Conservation (phyloP, 306 rosid genomes). For the Oemleria cerasiformis region DNA sequence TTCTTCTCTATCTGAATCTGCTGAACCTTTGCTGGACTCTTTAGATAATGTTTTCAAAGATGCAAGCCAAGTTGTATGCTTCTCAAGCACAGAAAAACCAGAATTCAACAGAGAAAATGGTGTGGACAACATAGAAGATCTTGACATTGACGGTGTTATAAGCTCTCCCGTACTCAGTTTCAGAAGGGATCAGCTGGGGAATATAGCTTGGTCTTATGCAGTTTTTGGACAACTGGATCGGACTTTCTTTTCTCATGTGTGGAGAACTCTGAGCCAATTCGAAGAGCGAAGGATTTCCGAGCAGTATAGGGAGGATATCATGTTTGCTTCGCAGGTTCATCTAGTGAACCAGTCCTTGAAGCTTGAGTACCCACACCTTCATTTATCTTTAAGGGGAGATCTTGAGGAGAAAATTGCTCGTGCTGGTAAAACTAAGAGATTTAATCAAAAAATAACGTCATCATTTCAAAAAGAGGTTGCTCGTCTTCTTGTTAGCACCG, state of each 20-base stretch:
- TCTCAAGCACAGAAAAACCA: constrained; percentile 25
- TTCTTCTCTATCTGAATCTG: constrained; percentile 73
- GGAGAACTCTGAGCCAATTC: constrained; percentile 60
- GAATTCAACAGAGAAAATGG: constrained; percentile 25
- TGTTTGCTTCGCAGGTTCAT: constrained; percentile 87
- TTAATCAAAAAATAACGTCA: constrained; percentile 70
- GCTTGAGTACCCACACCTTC: constrained; percentile 74
- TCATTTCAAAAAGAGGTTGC: constrained; percentile 86
- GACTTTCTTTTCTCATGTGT: constrained; percentile 57
- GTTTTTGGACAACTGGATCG: constrained; percentile 73
- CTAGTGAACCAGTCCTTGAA: constrained; percentile 88
- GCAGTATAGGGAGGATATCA: constrained; percentile 73
- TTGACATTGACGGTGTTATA: constrained; percentile 32
- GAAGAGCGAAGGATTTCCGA: constrained; percentile 80
- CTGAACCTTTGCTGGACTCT: constrained; percentile 56
- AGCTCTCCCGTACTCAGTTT: constrained; percentile 50
- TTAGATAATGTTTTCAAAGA: constrained; percentile 51
- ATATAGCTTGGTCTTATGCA: constrained; percentile 88
- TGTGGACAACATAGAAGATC: constrained; percentile 23
- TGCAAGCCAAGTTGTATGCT: constrained; percentile 44
- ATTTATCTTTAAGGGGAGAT: constrained; percentile 48
- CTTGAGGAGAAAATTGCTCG: constrained; percentile 61
- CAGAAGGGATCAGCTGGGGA: constrained; percentile 72
- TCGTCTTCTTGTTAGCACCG: constrained; percentile 73
- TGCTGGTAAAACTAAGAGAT: constrained; percentile 72